phyloP scores from a whole-genome alignment of 768 basidiomycete genomes.

The Trametes cubensis region DNA sequence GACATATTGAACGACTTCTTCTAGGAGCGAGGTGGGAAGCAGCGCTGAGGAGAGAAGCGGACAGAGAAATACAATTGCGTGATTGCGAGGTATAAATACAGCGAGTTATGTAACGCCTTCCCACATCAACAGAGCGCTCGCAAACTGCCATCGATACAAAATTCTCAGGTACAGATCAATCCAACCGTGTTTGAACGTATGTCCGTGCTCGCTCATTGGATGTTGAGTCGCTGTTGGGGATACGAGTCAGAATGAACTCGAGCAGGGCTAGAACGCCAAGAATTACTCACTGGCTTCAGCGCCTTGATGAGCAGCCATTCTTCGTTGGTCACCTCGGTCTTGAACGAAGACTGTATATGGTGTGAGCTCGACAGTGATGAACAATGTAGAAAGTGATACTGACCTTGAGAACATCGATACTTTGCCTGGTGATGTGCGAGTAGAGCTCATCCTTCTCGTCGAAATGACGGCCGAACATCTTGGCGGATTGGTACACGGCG shows the following conservation, averaged over 20 bases:
- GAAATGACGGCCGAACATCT: constrained; percentile 95
- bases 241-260: neutral
- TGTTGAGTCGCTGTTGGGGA: constrained; percentile 40
- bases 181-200: no score
- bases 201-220: constrained; percentile 30
- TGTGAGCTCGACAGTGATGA: constrained; percentile 15
- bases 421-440: constrained; percentile 87
- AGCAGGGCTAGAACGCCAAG: neutral
- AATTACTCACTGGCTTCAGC: constrained; percentile 68
- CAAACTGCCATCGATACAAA: constrained; percentile 14
- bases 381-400: constrained; percentile 2
- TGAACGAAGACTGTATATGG: constrained; percentile 71
- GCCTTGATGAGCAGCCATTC: constrained; percentile 94
- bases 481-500: constrained; percentile 92
- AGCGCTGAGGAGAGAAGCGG: constrained; percentile 8
- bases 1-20: constrained; percentile 20
- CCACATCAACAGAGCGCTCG: constrained; percentile 8
- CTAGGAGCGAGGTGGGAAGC: neutral
- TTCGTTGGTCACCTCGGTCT: constrained; percentile 83
- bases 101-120: constrained; percentile 28
- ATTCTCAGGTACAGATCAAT: constrained; percentile 9
- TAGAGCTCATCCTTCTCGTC: constrained; percentile 94
- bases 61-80: constrained; percentile 11
- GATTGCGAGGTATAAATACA: constrained; percentile 28
- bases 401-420: constrained; percentile 95